These are phyloP conservation scores for Vigna reflexopilosa DNA, from an alignment of 306 rosid species.

Conservation along the genomic window DNA sequence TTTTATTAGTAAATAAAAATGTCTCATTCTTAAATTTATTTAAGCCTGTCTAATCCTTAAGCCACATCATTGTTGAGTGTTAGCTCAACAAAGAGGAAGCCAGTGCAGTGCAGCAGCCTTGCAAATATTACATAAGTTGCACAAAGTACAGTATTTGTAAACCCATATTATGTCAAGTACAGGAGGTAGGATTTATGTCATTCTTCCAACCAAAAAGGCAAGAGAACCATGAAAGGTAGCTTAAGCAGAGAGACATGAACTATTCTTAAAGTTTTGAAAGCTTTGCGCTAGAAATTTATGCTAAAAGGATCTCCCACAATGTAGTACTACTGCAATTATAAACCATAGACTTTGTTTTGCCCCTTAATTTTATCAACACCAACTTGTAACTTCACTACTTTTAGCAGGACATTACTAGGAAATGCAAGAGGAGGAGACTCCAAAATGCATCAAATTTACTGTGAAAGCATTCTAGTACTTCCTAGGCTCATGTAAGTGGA, in stretches of 20 bases:
- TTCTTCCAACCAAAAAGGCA: not conserved
- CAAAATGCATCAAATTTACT: not conserved
- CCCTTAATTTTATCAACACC: not conserved
- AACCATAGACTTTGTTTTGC: slow-evolving; percentile 16
- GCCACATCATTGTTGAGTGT: too few species aligned
- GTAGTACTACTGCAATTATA: not conserved
- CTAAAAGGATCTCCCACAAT: not conserved
- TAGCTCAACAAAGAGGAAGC: not conserved
- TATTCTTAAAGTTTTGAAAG: slow-evolving; percentile 9
- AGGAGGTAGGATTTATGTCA: not conserved
- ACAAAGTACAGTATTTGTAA: too few species aligned
- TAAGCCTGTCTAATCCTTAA: too few species aligned
- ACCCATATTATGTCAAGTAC: not conserved
- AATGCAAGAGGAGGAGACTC: not conserved
- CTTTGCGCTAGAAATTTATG: not conserved
- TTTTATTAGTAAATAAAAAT: too few species aligned
- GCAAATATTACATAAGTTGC: too few species aligned
- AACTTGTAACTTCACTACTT: not conserved
- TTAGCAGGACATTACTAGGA: not conserved
- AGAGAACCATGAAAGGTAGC: not conserved
- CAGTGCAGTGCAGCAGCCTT: not conserved
- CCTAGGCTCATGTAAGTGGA: slow-evolving; percentile 25
- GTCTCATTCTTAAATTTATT: too few species aligned
- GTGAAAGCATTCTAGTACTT: slow-evolving; percentile 13
- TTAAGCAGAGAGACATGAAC: not conserved